These are phyloP conservation scores for Rhodocollybia butyracea DNA, from an alignment of 768 basidiomycete species.

Conservation along the genomic window DNA sequence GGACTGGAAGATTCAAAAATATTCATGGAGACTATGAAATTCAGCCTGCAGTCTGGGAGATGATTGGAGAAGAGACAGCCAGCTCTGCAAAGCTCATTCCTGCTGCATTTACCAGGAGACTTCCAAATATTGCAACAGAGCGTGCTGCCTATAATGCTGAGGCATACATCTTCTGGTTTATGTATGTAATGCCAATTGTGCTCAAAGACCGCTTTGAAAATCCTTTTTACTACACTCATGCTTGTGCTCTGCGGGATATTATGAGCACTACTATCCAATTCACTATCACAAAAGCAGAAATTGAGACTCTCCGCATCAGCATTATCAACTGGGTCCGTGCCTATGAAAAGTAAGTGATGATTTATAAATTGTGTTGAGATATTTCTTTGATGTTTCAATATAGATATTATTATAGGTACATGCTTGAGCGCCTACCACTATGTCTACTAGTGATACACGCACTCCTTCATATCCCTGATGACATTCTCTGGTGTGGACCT, in stretches of 20 bases:
- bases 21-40: conserved; percentile 14
- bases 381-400: neutral
- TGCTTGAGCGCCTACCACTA: conserved; percentile 13
- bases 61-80: conserved; percentile 12
- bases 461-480: conserved; percentile 25
- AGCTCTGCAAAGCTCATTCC: conserved; percentile 31
- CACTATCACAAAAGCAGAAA: neutral
- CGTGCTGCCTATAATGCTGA: conserved; percentile 30
- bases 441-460: conserved; percentile 27
- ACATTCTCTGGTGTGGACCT: neutral
- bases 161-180: conserved; percentile 35
- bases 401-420: conserved; percentile 22
- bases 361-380: neutral
- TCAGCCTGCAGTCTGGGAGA: neutral
- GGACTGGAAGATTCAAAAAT: conserved; percentile 12
- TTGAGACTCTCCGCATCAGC: neutral
- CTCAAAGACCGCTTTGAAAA: conserved; percentile 28
- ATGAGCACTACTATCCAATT: conserved; percentile 23
- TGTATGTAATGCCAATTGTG: conserved; percentile 35
- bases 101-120: conserved; percentile 28
- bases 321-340: neutral
- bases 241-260: conserved; percentile 35
- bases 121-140: conserved; percentile 30
- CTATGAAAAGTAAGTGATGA: neutral
- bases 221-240: conserved; percentile 38